Conservation (phyloP, 1,284 basidiomycete species). For the Pterulicium gracile region DNA sequence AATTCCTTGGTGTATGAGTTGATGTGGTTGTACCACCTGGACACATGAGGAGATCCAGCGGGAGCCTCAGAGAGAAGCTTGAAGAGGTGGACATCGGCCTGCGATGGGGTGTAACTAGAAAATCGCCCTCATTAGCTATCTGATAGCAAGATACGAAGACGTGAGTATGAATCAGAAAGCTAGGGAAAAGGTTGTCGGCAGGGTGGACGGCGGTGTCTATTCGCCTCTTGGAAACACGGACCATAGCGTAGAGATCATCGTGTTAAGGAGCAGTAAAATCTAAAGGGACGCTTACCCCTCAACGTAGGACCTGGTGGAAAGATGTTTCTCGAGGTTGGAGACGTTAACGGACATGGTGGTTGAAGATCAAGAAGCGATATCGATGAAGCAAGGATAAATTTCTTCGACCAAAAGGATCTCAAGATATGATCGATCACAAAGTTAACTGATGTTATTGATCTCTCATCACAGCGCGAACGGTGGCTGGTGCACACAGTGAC, state of each 20-base stretch:
- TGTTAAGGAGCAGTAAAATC: conserved; percentile 7
- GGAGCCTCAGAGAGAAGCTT: conserved; percentile 63
- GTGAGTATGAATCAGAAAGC: conserved; percentile 65
- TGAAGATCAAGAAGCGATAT: conserved; percentile 7
- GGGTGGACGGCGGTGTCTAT: conserved; percentile 70
- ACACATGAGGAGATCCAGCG: conserved; percentile 64
- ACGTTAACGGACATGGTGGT: conserved; percentile 64
- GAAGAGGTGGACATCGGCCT: conserved; percentile 95
- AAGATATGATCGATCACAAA: no score
- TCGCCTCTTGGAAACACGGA: conserved; percentile 87
- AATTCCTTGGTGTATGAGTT: conserved; percentile 78
- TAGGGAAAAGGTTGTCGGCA: conserved; percentile 43
- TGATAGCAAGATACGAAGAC: conserved; percentile 12
- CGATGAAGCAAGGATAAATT: neutral
- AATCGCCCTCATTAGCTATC: conserved; percentile 1
- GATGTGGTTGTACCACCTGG: conserved; percentile 95
- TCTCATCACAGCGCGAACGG: no score
- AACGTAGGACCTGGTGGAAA: conserved; percentile 78
- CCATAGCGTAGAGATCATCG: conserved; percentile 18
- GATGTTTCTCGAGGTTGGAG: conserved; percentile 74
- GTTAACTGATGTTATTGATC: no score
- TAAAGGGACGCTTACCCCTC: conserved; percentile 66
- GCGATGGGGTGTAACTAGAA: conserved; percentile 83
- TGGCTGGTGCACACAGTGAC: no score
- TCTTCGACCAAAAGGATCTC: no score